Base-by-base conservation (phyloP, 169 alveolate species). In the Cryptosporidium ryanae region DNA sequence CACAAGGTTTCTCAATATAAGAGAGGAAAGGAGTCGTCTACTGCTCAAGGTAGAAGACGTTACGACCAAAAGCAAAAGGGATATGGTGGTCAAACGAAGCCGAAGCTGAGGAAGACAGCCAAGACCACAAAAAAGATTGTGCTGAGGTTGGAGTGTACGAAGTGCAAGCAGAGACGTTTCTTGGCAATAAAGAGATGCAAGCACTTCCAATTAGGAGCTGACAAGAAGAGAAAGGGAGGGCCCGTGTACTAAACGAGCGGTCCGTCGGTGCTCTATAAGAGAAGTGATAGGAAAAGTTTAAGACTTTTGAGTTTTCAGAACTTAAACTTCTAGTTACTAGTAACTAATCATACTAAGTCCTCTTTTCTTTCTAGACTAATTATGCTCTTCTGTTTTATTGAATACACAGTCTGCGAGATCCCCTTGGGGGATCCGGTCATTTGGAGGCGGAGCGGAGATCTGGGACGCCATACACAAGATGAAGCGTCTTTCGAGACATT, bases 41-140 rank as follows among this genome's bases (percentile, higher is more conserved):
- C 92, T 84, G 98, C 97, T 50, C 98, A 96, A 94, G 99, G 99
- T 90, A 96, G 97, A 93, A 93, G 99, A 82, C 97, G 99, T 90
- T 98, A 98, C 95, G 99, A 98, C 94, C 94, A 93, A 94, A 98
- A 98, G 94, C 99, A 98, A 94, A 95, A 95, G 49, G 99, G 99
- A 82, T 98, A 96, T 91, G 99, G 99, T 59, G 99, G 99, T 34
- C 98, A 98, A 91, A 97, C 99, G 84, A 98, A 98, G 93, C 99
- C 99, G 59, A 96, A 97, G 90, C 96, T 97, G 96, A 95, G 98
- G 93, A 97, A 97, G 96, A 98, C 97, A 94, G 99, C 99, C 25
- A 98, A 98, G 96, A 96, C 99, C 63, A 98, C 99, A 66, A 98
- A 98, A 96, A 98, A 98, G 94, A 96, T 98, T 90, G 98, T 97